Conservation (phyloP, 2,329 filamentous ascomycete species). For the Thyridium curvatum region DNA sequence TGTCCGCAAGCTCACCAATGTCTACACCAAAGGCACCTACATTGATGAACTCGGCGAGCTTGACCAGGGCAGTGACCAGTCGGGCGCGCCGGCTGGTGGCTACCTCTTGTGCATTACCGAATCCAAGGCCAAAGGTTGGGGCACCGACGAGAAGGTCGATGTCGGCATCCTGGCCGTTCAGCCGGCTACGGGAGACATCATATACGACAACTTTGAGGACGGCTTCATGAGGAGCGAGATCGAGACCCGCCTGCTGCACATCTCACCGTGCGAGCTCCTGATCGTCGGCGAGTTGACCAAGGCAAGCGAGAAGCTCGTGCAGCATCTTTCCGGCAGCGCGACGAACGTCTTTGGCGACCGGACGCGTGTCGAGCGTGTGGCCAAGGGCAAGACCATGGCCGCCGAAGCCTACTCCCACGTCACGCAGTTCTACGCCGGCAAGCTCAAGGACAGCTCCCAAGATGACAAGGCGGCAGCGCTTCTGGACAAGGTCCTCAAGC, state of each 20-base stretch:
- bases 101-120: slow-evolving; percentile 93
- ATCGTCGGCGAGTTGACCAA: slow-evolving; percentile 87
- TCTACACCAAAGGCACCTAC: slow-evolving; percentile 98
- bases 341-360: slow-evolving; percentile 90
- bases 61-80: slow-evolving; percentile 37
- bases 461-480: slow-evolving; percentile 56
- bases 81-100: slow-evolving; percentile 58
- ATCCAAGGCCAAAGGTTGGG: slow-evolving; percentile 66
- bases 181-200: slow-evolving; percentile 89
- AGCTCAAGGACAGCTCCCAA: slow-evolving; percentile 57
- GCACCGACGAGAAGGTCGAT: slow-evolving; percentile 88
- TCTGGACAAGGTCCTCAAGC: slow-evolving; percentile 77
- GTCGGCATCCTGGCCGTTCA: slow-evolving; percentile 92
- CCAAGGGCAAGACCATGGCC: slow-evolving; percentile 72
- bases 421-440: slow-evolving; percentile 85
- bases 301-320: slow-evolving; percentile 85
- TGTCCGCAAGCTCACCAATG: slow-evolving; percentile 83
- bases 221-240: slow-evolving; percentile 97
- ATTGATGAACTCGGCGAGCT: slow-evolving; percentile 87
- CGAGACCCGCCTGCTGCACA: slow-evolving; percentile 90
- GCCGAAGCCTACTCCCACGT: slow-evolving; percentile 85
- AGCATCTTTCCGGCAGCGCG: slow-evolving; percentile 82
- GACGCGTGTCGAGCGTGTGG: slow-evolving; percentile 74
- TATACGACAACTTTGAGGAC: slow-evolving; percentile 94
- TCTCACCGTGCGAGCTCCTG: slow-evolving; percentile 91